phyloP scores from a whole-genome alignment of 169 alveolate species.

The Besnoitia besnoiti region DNA sequence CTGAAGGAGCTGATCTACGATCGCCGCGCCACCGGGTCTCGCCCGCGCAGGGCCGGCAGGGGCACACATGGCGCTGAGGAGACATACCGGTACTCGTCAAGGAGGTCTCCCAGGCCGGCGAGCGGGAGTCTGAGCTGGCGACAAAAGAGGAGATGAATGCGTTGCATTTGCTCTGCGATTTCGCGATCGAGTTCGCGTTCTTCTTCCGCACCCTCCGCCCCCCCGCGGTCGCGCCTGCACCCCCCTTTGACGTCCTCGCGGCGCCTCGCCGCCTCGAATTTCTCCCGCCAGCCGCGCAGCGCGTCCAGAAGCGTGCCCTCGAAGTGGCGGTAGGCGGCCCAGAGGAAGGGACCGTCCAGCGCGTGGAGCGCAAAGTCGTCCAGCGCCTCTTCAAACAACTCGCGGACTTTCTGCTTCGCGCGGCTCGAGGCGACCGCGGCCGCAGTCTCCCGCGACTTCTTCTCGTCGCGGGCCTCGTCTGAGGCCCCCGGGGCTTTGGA shows the following conservation, averaged over 20 bases:
- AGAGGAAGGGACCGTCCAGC: constrained; percentile 50
- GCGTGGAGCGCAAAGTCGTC: constrained; percentile 50
- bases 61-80: too few relatives aligned
- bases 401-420: not conserved
- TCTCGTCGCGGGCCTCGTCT: too few relatives aligned
- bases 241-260: not conserved
- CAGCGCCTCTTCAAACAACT: constrained; percentile 35
- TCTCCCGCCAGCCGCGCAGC: not conserved
- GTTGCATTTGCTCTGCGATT: constrained; percentile 32
- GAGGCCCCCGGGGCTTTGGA: too few relatives aligned
- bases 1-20: not conserved
- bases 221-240: not conserved
- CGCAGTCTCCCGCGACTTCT: too few relatives aligned
- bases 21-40: too few relatives aligned
- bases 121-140: constrained; percentile 74
- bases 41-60: too few relatives aligned
- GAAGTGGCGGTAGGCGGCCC: constrained; percentile 58
- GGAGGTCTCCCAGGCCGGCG: constrained; percentile 72
- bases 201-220: not conserved
- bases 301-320: constrained; percentile 1
- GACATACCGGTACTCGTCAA: constrained; percentile 72
- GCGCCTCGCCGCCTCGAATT: not conserved
- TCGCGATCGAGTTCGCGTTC: not conserved
- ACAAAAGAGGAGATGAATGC: constrained; percentile 68
- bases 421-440: not conserved